These are phyloP conservation scores for Coffea humblotiana DNA, from an alignment of 305 asterid genomes.

Conservation along the genomic window DNA sequence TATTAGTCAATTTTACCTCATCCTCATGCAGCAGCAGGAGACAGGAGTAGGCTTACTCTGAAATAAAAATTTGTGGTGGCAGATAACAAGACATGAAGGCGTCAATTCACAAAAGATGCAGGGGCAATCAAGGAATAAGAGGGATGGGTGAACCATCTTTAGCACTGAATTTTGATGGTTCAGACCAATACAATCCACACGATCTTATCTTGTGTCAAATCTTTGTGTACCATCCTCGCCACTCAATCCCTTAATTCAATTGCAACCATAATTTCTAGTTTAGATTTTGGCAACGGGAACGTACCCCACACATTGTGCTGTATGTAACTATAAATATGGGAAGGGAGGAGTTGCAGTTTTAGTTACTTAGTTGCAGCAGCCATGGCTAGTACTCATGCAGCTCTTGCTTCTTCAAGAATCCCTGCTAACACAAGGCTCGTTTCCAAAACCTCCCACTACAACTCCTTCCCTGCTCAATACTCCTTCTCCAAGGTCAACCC, in stretches of 20 bases:
- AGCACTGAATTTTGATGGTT: conserved; percentile 46
- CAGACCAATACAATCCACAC: conserved; percentile 32
- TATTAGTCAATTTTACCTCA: neutral
- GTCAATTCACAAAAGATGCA: neutral
- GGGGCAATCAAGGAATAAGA: conserved; percentile 13
- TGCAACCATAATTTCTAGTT: conserved; percentile 40
- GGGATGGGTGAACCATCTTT: conserved; percentile 27
- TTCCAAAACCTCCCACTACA: conserved; percentile 39
- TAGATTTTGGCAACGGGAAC: conserved; percentile 12
- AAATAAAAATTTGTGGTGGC: neutral
- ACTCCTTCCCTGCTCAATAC: conserved; percentile 59
- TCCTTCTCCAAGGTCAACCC: conserved; percentile 62
- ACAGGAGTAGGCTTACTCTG: neutral
- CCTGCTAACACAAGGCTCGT: conserved; percentile 61
- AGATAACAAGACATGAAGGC: neutral
- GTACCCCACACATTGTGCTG: neutral
- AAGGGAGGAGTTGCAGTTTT: conserved; percentile 24
- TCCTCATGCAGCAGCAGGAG: neutral
- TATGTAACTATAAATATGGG: neutral
- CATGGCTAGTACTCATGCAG: conserved; percentile 81
- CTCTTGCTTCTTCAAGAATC: conserved; percentile 88
- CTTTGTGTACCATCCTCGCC: conserved; percentile 53
- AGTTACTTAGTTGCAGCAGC: conserved; percentile 39
- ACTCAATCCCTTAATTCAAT: conserved; percentile 47
- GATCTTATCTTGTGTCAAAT: conserved; percentile 58